Evolutionary conservation across 306 rosid genomes (phyloP), one percentile per base, ranked within the genome.

Genomic region (Quercus glauca): DNA sequence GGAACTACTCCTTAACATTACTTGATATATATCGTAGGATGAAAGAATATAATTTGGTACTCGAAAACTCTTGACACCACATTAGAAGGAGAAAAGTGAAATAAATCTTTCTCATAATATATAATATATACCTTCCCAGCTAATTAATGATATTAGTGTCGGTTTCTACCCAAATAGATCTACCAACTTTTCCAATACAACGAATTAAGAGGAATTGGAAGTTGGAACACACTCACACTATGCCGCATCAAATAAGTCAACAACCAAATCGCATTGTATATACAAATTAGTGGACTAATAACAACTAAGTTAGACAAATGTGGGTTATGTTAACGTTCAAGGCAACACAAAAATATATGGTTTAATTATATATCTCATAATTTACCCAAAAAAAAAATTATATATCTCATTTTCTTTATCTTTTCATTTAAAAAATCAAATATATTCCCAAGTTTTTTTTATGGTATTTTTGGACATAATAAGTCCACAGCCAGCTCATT

Each of bases 401-500:
- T 41, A 2, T 8, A 20, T 7, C 14, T 7, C 26, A 56, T 56
- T 56, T 9, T 56, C 23, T 56, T 18, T 19, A n/a, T 26, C 23
- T 10, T 21, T n/a, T 18, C 26, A 56, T 21, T 20, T 3, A 19
- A 29, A 18, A 21, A 5, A 69, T 23, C 31, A 56, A 4, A 37
- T 1, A 23, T 5, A 1, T 58, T 78, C 8, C 3, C 45, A 1
- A 37, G 45, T 8, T 41, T 37, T 33, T 28, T 41, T 0, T 41
- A 41, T 41, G 45, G 12, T 8, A 41, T 41, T 41, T 41, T 41
- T 41, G 3, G 45, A 2, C 45, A 8, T 25, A 64, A 64, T 5
- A 37, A 84, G 74, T 20, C 65, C 7, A 14, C 37, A 79, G 86
- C 89, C 97, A 88, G 92, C 94, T 90, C 91, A 92, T 92, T 86